Conservation (phyloP, 2,329 filamentous ascomycete species). For the Herpotrichia juniperi region DNA sequence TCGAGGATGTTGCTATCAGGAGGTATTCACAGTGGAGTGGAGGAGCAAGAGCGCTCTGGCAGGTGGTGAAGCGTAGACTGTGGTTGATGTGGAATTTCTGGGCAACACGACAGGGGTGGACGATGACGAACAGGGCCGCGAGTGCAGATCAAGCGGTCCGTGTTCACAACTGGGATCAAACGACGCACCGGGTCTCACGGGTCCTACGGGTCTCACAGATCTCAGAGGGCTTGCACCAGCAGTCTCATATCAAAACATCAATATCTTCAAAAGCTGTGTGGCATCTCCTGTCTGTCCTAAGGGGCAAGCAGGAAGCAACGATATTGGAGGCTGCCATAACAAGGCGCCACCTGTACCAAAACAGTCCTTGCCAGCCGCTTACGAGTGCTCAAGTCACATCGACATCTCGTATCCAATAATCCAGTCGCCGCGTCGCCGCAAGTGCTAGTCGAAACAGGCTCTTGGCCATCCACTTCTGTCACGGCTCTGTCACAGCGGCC, state of each 20-base stretch:
- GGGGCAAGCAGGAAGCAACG: neutral
- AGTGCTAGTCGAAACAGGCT: constrained; percentile 25
- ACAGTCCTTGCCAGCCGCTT: constrained; percentile 1
- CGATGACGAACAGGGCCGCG: constrained; percentile 6
- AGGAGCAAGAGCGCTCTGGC: neutral
- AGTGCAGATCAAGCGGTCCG: neutral
- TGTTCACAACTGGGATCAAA: neutral
- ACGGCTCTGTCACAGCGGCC: neutral
- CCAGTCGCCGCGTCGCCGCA: constrained; percentile 16
- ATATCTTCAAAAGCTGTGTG: neutral
- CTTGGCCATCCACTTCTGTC: constrained; percentile 3
- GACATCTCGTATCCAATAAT: constrained; percentile 11
- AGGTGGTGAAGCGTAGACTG: neutral
- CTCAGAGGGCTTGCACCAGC: neutral
- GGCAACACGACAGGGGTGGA: neutral
- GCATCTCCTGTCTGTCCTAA: neutral
- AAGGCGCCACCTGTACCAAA: neutral
- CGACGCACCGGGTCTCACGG: neutral
- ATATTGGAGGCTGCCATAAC: neutral
- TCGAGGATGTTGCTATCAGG: neutral
- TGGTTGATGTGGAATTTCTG: constrained; percentile 5
- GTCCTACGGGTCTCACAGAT: neutral
- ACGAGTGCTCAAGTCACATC: constrained; percentile 9
- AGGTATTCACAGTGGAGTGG: neutral
- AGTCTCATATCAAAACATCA: neutral